Conservation (phyloP, 768 basidiomycete species). For the Chalciporus piperatus region DNA sequence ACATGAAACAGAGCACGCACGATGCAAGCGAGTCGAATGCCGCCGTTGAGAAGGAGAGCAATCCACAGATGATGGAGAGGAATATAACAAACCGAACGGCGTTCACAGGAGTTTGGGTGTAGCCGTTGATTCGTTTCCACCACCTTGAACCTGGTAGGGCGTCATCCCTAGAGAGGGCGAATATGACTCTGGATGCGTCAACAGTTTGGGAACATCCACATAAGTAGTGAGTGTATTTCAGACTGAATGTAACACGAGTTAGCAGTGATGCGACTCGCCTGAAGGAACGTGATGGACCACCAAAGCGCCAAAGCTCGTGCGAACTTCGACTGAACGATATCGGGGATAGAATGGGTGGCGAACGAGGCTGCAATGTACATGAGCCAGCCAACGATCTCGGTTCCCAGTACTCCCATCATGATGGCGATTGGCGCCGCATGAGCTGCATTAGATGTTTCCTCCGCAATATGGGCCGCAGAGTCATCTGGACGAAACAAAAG, state of each 20-base stretch:
- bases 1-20: too few species aligned
- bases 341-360: constrained; percentile 38
- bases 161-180: constrained; percentile 41
- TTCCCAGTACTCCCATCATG: constrained; percentile 39
- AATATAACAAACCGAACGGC: constrained; percentile 39
- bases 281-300: constrained; percentile 43
- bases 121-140: constrained; percentile 34
- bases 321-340: constrained; percentile 31
- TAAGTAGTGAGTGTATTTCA: constrained; percentile 29
- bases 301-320: constrained; percentile 42
- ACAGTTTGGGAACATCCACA: constrained; percentile 46
- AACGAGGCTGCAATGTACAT: constrained; percentile 43
- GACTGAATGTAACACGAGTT: neutral
- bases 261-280: constrained; percentile 28
- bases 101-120: constrained; percentile 36
- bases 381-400: constrained; percentile 42
- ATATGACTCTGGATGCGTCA: constrained; percentile 46
- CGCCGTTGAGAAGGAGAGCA: constrained; percentile 32
- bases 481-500: constrained; percentile 20
- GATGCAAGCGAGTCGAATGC: constrained; percentile 36
- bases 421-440: constrained; percentile 45
- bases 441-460: constrained; percentile 44
- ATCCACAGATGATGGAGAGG: constrained; percentile 28
- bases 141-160: constrained; percentile 38
- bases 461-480: constrained; percentile 44